Evolutionary conservation across 2,329 filamentous ascomycete species (phyloP).

Genomic region (Claviceps pazoutovae): DNA sequence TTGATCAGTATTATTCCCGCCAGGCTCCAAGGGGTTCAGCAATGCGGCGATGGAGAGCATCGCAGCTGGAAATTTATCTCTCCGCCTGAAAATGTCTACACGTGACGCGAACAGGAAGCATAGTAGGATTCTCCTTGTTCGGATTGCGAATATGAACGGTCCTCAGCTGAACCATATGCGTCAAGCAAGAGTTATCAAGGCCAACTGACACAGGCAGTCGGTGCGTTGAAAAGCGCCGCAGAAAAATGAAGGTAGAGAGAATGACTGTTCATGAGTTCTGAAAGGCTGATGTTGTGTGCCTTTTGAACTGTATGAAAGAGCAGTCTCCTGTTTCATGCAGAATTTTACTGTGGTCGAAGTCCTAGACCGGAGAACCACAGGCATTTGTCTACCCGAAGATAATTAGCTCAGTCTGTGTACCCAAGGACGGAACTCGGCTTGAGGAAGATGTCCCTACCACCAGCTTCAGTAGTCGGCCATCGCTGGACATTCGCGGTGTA

Average conservation of each 20-base stretch:
- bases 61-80: neutral
- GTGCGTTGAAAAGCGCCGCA: neutral
- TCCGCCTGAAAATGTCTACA: neutral
- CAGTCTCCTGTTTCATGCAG: neutral
- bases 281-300: neutral
- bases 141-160: neutral
- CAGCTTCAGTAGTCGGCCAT: neutral
- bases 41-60: slow-evolving; percentile 3
- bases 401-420: neutral
- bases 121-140: neutral
- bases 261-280: neutral
- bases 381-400: neutral
- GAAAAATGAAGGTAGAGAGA: neutral
- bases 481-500: slow-evolving; percentile 1
- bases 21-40: slow-evolving; percentile 1
- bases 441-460: neutral
- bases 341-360: neutral
- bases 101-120: neutral
- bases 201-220: neutral
- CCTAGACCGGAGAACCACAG: neutral
- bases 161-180: neutral
- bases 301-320: neutral
- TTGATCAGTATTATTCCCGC: neutral
- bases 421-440: neutral
- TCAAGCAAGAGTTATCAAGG: neutral